phyloP scores from a whole-genome alignment of 2,329 filamentous ascomycete genomes.

The Aspergillus sp. region DNA sequence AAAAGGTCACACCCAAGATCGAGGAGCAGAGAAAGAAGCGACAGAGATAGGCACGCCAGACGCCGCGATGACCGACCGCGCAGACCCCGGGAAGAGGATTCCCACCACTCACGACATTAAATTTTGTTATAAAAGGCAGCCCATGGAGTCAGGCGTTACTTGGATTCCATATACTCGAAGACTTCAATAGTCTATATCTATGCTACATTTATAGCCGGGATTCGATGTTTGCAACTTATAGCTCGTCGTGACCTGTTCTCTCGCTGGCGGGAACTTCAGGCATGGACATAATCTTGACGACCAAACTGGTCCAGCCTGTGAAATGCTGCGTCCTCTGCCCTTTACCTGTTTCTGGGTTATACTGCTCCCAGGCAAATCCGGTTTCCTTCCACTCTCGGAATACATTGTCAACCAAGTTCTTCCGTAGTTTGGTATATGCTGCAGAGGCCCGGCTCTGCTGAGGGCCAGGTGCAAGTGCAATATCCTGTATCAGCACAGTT shows the following conservation, averaged over 20 bases:
- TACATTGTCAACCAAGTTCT: conserved; percentile 85
- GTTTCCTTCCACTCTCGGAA: conserved; percentile 86
- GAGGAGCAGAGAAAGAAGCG: conserved; percentile 28
- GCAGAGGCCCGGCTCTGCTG: conserved; percentile 67
- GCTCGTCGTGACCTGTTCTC: conserved; percentile 47
- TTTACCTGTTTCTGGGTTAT: conserved; percentile 85
- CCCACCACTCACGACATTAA: conserved; percentile 27
- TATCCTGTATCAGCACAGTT: conserved; percentile 49
- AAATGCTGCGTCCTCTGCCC: conserved; percentile 98
- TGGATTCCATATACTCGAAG: conserved; percentile 12
- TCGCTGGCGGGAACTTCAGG: conserved; percentile 58
- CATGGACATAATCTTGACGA: conserved; percentile 97
- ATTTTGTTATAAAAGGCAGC: not conserved
- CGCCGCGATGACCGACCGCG: conserved; percentile 26
- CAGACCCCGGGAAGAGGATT: conserved; percentile 25
- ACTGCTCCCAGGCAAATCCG: conserved; percentile 98
- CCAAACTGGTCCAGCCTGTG: conserved; percentile 97
- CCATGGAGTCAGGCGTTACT: conserved; percentile 17
- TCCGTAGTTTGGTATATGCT: conserved; percentile 74
- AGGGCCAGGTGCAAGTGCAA: conserved; percentile 65
- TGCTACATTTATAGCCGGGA: conserved; percentile 13
- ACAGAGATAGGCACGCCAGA: conserved; percentile 25
- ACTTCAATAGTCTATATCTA: conserved; percentile 4
- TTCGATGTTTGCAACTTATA: conserved; percentile 32
- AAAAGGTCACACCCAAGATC: conserved; percentile 30